Evolutionary conservation across 306 rosid genomes (phyloP), one percentile per base, ranked within the genome.

Genomic region (Castanea crenata): DNA sequence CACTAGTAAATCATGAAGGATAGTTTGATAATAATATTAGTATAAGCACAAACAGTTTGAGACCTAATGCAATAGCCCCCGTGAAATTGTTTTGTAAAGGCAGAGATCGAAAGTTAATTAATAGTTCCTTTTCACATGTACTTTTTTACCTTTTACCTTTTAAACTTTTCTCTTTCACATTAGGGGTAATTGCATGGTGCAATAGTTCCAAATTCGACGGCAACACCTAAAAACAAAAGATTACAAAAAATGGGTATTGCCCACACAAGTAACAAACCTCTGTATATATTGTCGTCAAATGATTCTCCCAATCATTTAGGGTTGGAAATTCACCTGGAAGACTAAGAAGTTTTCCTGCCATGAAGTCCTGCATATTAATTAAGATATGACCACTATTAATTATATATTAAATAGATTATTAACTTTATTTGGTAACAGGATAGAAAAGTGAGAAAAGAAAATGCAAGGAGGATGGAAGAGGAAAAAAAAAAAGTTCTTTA

Each of bases 301-400:
- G 99, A 91, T 93, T 95, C 81, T 95, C 99, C 99, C 98, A 95
- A 82, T 95, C 99, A 64, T 90, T 88, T 23, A 95, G 91, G 49
- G 92, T 95, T 69, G 99, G 99, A 67, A 92, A 85, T 87, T 95
- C 98, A 75, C 98, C 98, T 35, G 96, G 98, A 80, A 90, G 46
- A 81, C 92, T 86, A 65, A 88, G 88, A 82, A 93, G 99, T 79
- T 84, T 93, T 79, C 99, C 99, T 29, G 80, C 93, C 92, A 95
- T 65, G 67, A 95, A 95, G 87, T 95, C 98, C 99, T 95, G 91
- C 80, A 87, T 73, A 67, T 3, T 52, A 63, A 78, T 18, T 11
- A 41, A 2, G 69, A 57, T 14, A 74, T 32, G 34, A 34, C 29
- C 16, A 54, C 3, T 18, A 49, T 49, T 49, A 49, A 20, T 57